Conservation (phyloP, 129 eudicot genomes). For the Cynara cardunculus region DNA sequence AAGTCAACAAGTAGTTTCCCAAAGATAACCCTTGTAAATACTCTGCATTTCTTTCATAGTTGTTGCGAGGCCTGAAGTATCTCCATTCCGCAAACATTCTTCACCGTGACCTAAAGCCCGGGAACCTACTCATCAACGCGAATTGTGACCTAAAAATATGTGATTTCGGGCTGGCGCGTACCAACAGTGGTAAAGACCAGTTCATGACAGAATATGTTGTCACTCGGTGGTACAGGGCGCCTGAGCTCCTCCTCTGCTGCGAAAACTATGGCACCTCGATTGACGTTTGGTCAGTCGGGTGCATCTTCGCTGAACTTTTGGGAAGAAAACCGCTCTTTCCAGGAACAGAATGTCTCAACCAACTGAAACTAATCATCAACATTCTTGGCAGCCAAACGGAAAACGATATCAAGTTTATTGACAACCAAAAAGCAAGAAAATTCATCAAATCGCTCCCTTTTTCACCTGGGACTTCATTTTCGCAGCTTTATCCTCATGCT, state of each 20-base stretch:
- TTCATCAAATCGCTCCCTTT: conserved; percentile 50
- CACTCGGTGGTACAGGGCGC: conserved; percentile 65
- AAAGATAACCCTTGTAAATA: background rate
- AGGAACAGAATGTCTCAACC: conserved; percentile 67
- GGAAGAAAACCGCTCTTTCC: conserved; percentile 72
- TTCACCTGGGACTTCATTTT: conserved; percentile 47
- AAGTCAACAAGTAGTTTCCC: background rate
- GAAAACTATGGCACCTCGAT: conserved; percentile 73
- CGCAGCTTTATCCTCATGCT: conserved; percentile 57
- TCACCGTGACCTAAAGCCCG: conserved; percentile 61
- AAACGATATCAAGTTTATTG: conserved; percentile 52
- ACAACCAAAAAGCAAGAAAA: conserved; percentile 57
- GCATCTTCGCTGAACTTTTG: conserved; percentile 71
- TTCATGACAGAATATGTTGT: conserved; percentile 69
- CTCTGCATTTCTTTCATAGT: conserved; percentile 24
- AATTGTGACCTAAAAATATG: conserved; percentile 68
- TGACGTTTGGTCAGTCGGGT: conserved; percentile 76
- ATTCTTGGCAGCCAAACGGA: conserved; percentile 64
- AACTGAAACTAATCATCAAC: conserved; percentile 57
- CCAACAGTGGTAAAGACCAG: conserved; percentile 47
- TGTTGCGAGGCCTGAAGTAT: conserved; percentile 62
- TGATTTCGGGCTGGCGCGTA: conserved; percentile 59
- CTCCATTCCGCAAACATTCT: conserved; percentile 63
- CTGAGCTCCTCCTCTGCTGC: conserved; percentile 69
- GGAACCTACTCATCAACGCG: conserved; percentile 57